phyloP scores from a whole-genome alignment of 106 monocot genomes.

The Iris macrosiphon region DNA sequence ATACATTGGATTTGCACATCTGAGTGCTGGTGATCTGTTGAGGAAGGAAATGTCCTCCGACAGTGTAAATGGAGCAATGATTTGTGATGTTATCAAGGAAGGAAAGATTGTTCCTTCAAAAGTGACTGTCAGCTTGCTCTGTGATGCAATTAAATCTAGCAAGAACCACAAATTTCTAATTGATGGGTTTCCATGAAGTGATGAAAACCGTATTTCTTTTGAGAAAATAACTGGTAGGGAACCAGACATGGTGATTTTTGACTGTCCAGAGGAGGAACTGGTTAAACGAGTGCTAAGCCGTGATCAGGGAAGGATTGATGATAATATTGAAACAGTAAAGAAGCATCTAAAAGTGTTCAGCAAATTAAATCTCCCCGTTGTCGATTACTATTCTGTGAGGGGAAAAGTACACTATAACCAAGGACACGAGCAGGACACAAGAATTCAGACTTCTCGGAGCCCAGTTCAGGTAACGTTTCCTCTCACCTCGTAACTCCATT shows the following conservation, averaged over 20 bases:
- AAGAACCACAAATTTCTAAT: slow-evolving; percentile 62
- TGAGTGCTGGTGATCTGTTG: slow-evolving; percentile 93
- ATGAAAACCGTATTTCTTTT: slow-evolving; percentile 95
- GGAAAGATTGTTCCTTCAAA: slow-evolving; percentile 94
- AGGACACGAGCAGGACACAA: no score
- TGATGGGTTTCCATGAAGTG: slow-evolving; percentile 88
- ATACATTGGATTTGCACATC: slow-evolving; percentile 71
- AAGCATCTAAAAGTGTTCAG: slow-evolving; percentile 75
- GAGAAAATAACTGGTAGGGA: slow-evolving; percentile 79
- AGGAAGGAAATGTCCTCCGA: slow-evolving; percentile 70
- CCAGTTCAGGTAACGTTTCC: no score
- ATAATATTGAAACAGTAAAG: slow-evolving; percentile 89
- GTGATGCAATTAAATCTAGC: slow-evolving; percentile 60
- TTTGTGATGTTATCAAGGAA: slow-evolving; percentile 66
- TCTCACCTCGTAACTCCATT: no score
- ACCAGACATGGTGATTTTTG: slow-evolving; percentile 85
- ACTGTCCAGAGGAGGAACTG: slow-evolving; percentile 90
- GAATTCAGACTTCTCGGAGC: no score
- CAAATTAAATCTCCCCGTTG: slow-evolving; percentile 71
- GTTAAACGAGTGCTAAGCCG: slow-evolving; percentile 82
- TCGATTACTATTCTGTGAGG: slow-evolving; percentile 64
- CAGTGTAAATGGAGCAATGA: slow-evolving; percentile 69
- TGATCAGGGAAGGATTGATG: slow-evolving; percentile 96
- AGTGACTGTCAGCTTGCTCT: slow-evolving; percentile 74
- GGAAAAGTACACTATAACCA: slow-evolving; percentile 86